These are phyloP conservation scores for Eucalyptus globulus DNA, from an alignment of 345 rosid genomes.

Conservation along the genomic window DNA sequence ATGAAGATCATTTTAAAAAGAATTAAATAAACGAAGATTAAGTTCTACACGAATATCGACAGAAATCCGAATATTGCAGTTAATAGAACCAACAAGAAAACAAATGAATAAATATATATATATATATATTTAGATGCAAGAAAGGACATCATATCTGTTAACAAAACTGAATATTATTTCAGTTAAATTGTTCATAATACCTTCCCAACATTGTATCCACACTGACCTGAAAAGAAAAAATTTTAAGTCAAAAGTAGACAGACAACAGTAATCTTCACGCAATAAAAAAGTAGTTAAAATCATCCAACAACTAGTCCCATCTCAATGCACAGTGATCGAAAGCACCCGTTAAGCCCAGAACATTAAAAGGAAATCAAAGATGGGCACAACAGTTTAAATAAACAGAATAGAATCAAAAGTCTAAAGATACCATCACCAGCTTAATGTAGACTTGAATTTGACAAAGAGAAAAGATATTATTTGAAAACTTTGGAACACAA, in stretches of 20 bases:
- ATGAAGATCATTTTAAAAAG: background rate
- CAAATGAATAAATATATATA: background rate
- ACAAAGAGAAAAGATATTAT: background rate
- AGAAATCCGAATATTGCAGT: background rate
- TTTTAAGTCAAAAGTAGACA: background rate
- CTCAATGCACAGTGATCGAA: background rate
- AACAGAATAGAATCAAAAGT: background rate
- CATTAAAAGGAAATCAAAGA: background rate
- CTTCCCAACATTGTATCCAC: conserved; percentile 65
- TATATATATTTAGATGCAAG: background rate
- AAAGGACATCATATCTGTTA: background rate
- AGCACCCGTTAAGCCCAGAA: background rate
- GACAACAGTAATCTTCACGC: background rate
- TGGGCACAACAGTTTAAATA: background rate
- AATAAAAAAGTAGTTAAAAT: background rate
- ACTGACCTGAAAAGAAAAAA: conserved; percentile 57
- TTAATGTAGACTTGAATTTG: background rate
- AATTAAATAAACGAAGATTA: background rate
- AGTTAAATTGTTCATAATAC: conserved; percentile 19
- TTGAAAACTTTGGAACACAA: background rate
- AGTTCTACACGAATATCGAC: background rate
- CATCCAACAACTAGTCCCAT: background rate
- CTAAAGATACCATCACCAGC: background rate
- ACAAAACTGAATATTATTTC: background rate
- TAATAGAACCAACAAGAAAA: background rate